A percentile compares a stretch with the other conserved stretches of the same genome.
These are phyloP conservation scores for Ganoderma lingzhi DNA, from an alignment of 1,284 basidiomycete genomes.

Conservation along the genomic window DNA sequence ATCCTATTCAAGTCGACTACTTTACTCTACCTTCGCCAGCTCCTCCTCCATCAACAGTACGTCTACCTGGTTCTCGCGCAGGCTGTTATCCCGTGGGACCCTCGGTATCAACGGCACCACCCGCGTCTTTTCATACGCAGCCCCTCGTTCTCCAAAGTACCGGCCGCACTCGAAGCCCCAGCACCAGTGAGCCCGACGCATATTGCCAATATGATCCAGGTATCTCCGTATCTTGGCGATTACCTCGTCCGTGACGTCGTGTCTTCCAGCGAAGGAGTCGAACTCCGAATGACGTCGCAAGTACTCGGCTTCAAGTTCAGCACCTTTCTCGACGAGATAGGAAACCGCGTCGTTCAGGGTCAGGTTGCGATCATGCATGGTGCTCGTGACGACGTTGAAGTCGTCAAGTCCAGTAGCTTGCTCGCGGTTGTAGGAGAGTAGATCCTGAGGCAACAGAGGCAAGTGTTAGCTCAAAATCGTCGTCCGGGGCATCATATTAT, in stretches of 20 bases:
- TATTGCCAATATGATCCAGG: constrained; percentile 39
- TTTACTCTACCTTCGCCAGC: background rate
- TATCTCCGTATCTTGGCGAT: constrained; percentile 31
- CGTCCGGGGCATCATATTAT: no score
- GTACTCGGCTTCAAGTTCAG: constrained; percentile 38
- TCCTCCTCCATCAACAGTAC: background rate
- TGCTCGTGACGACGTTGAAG: constrained; percentile 46
- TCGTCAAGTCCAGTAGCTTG: constrained; percentile 43
- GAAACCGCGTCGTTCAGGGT: constrained; percentile 42
- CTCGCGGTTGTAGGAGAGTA: constrained; percentile 49
- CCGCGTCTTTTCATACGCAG: constrained; percentile 27
- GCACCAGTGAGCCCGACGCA: constrained; percentile 41
- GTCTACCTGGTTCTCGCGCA: background rate
- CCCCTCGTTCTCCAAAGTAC: constrained; percentile 44
- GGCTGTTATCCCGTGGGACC: background rate
- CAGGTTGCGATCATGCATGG: constrained; percentile 39
- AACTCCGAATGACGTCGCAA: constrained; percentile 27
- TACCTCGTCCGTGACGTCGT: background rate
- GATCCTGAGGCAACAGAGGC: constrained; percentile 23
- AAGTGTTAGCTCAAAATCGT: no score
- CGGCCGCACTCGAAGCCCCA: constrained; percentile 46
- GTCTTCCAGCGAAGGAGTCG: constrained; percentile 15
- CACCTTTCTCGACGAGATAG: constrained; percentile 37
- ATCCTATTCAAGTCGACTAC: no score
- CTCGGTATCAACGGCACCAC: constrained; percentile 14